Conservation (phyloP, 495 filamentous ascomycete genomes). For the Hyaloscypha bicolor region DNA sequence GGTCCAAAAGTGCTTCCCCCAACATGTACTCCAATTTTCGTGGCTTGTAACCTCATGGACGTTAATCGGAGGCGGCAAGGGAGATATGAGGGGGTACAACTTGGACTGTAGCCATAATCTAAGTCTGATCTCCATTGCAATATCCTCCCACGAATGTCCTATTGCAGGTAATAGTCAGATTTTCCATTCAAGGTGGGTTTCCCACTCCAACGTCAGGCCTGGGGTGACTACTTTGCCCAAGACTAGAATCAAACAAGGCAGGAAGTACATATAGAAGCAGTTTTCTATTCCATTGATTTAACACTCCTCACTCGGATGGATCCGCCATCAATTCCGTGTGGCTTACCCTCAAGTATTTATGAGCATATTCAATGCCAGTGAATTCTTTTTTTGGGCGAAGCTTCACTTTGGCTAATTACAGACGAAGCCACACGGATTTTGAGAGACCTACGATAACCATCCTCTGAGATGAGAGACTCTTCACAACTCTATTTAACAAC, state of each 20-base stretch:
- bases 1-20: slow-evolving; percentile 18
- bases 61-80: background rate
- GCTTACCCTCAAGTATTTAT: background rate
- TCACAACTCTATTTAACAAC: background rate
- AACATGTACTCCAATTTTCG: slow-evolving; percentile 15
- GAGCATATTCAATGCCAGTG: background rate
- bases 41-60: slow-evolving; percentile 16
- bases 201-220: too few species aligned
- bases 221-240: background rate
- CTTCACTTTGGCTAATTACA: background rate
- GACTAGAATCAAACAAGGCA: background rate
- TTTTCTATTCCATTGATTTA: background rate
- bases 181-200: slow-evolving; percentile 4
- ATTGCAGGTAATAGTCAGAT: slow-evolving; percentile 1
- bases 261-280: background rate
- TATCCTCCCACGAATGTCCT: background rate
- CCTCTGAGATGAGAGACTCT: background rate
- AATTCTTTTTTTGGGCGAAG: background rate
- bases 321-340: background rate
- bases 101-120: slow-evolving; percentile 12
- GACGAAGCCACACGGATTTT: background rate
- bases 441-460: background rate
- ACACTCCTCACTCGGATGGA: background rate
- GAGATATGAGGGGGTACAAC: background rate
- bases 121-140: slow-evolving; percentile 3